A percentile compares a stretch with the other conserved stretches of the same genome.
Evolutionary conservation across 768 basidiomycete genomes (phyloP).

Genomic region (Lactarius trivialis): DNA sequence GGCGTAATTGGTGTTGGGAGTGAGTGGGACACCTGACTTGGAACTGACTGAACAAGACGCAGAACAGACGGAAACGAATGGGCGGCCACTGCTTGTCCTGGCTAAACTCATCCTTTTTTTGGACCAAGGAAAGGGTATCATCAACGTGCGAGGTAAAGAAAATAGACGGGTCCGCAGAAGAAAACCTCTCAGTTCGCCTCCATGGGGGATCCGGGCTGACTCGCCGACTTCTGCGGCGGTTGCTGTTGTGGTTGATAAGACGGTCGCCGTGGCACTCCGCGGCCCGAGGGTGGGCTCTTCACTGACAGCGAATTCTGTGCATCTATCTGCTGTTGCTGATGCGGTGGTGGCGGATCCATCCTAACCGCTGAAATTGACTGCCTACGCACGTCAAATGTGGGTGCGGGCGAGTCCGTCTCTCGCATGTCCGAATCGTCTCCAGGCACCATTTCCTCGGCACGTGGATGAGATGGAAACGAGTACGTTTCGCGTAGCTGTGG

Average conservation of each 20-base stretch:
- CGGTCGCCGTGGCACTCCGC: not conserved
- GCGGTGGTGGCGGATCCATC: conserved; percentile 35
- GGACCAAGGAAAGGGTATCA: conserved; percentile 5
- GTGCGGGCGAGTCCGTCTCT: conserved; percentile 42
- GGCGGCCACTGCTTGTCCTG: not conserved
- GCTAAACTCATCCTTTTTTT: conserved; percentile 6
- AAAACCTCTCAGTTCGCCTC: conserved; percentile 10
- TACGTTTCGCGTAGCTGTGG: conserved; percentile 18
- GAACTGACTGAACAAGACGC: not conserved
- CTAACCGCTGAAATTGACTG: conserved; percentile 45
- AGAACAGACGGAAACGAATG: not conserved
- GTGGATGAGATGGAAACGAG: conserved; percentile 19
- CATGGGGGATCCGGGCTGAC: conserved; percentile 14
- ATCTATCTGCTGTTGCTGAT: conserved; percentile 23
- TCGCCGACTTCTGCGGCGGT: not conserved
- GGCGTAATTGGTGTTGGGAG: not conserved
- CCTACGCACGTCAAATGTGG: conserved; percentile 42
- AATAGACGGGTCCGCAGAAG: not conserved
- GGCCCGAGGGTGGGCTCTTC: conserved; percentile 10
- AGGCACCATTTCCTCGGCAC: not conserved
- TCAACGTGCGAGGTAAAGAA: not conserved
- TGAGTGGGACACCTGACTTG: not conserved
- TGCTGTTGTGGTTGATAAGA: conserved; percentile 9
- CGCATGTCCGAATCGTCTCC: conserved; percentile 11
- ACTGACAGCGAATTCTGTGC: not conserved